Evolutionary conservation across 1,284 basidiomycete species (phyloP).

Genomic region (Ustilago loliicola): DNA sequence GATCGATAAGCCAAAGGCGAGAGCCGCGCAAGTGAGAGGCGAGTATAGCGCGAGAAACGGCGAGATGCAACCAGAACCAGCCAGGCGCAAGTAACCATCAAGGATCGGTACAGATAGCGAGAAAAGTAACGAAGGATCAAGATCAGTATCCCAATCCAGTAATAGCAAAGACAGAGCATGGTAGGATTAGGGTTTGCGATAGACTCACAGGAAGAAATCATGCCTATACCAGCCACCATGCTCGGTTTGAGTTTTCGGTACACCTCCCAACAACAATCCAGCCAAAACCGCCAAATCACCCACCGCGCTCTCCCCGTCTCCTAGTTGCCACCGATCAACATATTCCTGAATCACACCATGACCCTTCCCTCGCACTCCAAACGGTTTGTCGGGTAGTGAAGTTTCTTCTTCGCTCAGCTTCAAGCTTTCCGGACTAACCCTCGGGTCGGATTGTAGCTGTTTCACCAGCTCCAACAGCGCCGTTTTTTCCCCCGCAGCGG

Average conservation of each 20-base stretch:
- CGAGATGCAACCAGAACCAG: too few species aligned
- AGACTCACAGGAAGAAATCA: constrained; percentile 52
- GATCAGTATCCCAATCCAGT: neutral
- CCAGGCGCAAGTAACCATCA: too few species aligned
- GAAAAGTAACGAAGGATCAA: neutral
- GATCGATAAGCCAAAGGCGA: too few species aligned
- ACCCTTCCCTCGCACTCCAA: neutral
- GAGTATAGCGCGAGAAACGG: too few species aligned
- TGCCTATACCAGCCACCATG: constrained; percentile 23
- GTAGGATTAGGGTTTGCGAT: too few species aligned
- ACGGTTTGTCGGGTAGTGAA: constrained; percentile 27
- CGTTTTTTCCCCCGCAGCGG: neutral
- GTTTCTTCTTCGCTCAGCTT: constrained; percentile 11
- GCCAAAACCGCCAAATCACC: constrained; percentile 34
- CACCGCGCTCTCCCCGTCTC: constrained; percentile 2
- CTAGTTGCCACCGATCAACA: constrained; percentile 26
- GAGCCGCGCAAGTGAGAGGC: too few species aligned
- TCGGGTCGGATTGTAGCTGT: constrained; percentile 22
- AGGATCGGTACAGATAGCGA: neutral
- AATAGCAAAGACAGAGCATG: neutral
- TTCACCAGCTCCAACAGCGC: constrained; percentile 24
- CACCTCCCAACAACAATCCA: constrained; percentile 31
- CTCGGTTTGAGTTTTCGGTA: constrained; percentile 16
- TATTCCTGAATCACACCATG: constrained; percentile 30
- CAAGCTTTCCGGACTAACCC: constrained; percentile 12